These are phyloP conservation scores for Crithidia fasciculata DNA, from an alignment of 208 protist genomes.

Conservation along the genomic window DNA sequence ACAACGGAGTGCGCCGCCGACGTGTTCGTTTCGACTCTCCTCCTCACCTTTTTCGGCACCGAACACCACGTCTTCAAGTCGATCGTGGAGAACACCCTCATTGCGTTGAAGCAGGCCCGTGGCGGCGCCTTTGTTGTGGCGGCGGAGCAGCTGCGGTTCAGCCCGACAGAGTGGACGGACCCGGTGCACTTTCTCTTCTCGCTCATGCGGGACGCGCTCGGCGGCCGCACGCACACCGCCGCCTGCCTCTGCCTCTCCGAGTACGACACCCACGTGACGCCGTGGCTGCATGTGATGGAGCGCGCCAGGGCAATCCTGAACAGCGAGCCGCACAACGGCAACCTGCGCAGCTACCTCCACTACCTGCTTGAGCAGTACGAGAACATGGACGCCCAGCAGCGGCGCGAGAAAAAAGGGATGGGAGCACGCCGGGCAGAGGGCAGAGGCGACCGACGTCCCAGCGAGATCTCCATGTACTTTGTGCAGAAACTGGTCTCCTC, in stretches of 20 bases:
- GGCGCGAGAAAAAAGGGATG: conserved; percentile 4
- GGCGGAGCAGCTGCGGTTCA: background rate
- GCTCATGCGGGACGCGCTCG: conserved; percentile 22
- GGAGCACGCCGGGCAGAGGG: background rate
- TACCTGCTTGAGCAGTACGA: conserved; percentile 31
- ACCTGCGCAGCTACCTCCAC: conserved; percentile 19
- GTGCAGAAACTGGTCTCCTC: conserved; percentile 12
- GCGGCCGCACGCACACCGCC: conserved; percentile 26
- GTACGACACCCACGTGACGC: conserved; percentile 23
- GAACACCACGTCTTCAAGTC: conserved; percentile 14
- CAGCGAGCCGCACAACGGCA: conserved; percentile 19
- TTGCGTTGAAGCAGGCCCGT: conserved; percentile 2
- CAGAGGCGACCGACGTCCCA: background rate
- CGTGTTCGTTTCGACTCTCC: conserved; percentile 36
- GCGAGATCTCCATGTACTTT: conserved; percentile 9
- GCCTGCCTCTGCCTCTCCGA: conserved; percentile 39
- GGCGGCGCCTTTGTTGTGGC: background rate
- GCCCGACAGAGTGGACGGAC: conserved; percentile 6
- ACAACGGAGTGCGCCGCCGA: conserved; percentile 2
- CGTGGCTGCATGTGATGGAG: conserved; percentile 25
- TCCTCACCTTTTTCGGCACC: conserved; percentile 33
- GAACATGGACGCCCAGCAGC: conserved; percentile 8
- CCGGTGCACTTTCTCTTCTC: conserved; percentile 23
- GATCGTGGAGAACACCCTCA: conserved; percentile 4
- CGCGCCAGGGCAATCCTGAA: conserved; percentile 14